Conservation (phyloP, 2,329 filamentous ascomycete genomes). For the Alternaria viburni region DNA sequence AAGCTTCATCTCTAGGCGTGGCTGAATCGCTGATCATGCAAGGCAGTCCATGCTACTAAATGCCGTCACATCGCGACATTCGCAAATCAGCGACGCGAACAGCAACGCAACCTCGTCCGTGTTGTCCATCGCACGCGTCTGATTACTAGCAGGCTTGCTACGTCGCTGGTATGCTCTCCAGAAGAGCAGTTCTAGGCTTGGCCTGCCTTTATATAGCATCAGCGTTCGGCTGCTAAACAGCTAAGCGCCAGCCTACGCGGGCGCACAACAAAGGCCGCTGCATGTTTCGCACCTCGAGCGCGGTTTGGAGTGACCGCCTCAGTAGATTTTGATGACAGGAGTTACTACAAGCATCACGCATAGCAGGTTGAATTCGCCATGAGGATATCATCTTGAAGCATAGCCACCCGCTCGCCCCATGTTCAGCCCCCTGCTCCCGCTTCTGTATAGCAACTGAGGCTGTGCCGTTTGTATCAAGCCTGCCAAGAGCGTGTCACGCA, state of each 20-base stretch:
- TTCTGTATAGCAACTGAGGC: conserved; percentile 38
- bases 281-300: conserved; percentile 9
- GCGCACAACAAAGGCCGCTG: conserved; percentile 15
- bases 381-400: conserved; percentile 22
- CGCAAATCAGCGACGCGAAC: background rate
- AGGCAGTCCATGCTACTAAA: background rate
- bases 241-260: conserved; percentile 40
- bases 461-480: conserved; percentile 42
- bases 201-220: conserved; percentile 37
- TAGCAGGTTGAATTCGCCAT: conserved; percentile 9
- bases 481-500: conserved; percentile 37
- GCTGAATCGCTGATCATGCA: conserved; percentile 18
- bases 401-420: conserved; percentile 33
- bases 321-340: conserved; percentile 2
- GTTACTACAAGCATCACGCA: conserved; percentile 1
- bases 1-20: conserved; percentile 14
- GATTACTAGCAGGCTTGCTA: conserved; percentile 4
- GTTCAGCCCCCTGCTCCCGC: conserved; percentile 24
- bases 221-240: conserved; percentile 25
- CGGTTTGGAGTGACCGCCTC: background rate
- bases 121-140: background rate
- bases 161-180: conserved; percentile 9
- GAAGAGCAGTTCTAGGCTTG: conserved; percentile 23
- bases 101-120: background rate
- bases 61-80: conserved; percentile 1